phyloP scores from a whole-genome alignment of 106 monocot genomes.

The Apostasia shenzhenica region DNA sequence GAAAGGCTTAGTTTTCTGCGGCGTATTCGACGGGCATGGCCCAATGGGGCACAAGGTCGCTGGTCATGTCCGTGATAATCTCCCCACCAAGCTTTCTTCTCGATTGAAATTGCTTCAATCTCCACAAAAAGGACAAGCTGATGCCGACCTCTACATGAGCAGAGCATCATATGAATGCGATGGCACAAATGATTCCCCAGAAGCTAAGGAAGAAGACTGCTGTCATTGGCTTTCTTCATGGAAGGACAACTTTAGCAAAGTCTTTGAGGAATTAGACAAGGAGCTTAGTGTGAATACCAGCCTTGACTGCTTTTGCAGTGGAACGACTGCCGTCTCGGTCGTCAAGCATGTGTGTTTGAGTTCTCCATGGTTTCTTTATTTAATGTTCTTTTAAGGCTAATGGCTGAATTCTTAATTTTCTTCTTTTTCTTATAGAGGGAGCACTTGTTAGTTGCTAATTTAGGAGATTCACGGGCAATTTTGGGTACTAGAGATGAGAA shows the following conservation, averaged over 20 bases:
- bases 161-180: background rate
- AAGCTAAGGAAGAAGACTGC: background rate
- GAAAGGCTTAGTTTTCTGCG: conserved; percentile 25
- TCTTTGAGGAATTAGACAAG: conserved; percentile 41
- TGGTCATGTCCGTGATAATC: conserved; percentile 24
- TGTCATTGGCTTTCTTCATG: conserved; percentile 11
- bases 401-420: background rate
- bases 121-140: background rate
- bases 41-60: conserved; percentile 43
- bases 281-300: conserved; percentile 16
- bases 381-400: background rate
- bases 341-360: conserved; percentile 26
- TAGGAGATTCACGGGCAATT: conserved; percentile 47
- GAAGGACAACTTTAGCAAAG: conserved; percentile 13
- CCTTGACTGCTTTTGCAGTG: conserved; percentile 49
- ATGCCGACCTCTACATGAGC: background rate
- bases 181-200: background rate
- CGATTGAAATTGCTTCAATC: background rate
- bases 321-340: conserved; percentile 37
- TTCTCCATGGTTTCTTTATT: background rate
- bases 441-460: conserved; percentile 36
- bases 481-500: conserved; percentile 29
- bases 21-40: conserved; percentile 48
- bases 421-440: conserved; percentile 14
- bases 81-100: conserved; percentile 18